A percentile compares a stretch with the other conserved stretches of the same genome.
Conservation (phyloP, 2,329 filamentous ascomycete genomes). For the Ophiocordyceps polyrhachis-furcata region DNA sequence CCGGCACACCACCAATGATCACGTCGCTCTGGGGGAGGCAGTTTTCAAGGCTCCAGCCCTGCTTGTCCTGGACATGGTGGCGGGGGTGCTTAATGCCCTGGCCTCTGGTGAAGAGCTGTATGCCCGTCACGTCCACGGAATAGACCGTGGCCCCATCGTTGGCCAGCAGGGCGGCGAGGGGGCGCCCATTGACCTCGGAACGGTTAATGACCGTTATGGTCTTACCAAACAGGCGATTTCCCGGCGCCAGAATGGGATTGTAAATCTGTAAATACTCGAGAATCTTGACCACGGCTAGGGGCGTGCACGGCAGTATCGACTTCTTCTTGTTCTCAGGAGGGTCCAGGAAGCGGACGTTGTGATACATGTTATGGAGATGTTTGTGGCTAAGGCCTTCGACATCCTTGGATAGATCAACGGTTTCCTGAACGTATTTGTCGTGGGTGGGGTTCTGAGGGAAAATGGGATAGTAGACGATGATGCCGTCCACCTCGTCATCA, state of each 20-base stretch:
- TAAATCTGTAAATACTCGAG: conserved; percentile 92
- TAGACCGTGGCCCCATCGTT: conserved; percentile 95
- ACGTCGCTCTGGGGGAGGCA: conserved; percentile 81
- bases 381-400: conserved; percentile 88
- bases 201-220: conserved; percentile 94
- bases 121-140: conserved; percentile 78
- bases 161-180: conserved; percentile 77
- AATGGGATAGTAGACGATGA: conserved; percentile 98
- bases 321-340: conserved; percentile 59
- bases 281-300: conserved; percentile 90
- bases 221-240: conserved; percentile 82
- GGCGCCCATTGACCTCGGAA: conserved; percentile 86
- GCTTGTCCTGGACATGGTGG: conserved; percentile 74
- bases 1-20: conserved; percentile 82
- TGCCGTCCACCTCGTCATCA: conserved; percentile 60
- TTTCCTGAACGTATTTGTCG: conserved; percentile 91
- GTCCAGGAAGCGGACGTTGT: conserved; percentile 92
- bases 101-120: conserved; percentile 83
- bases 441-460: conserved; percentile 64
- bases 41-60: conserved; percentile 60
- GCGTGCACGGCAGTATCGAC: conserved; percentile 87
- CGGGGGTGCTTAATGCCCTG: conserved; percentile 68
- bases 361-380: conserved; percentile 99
- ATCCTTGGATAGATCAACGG: conserved; percentile 77
- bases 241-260: conserved; percentile 82